These are phyloP conservation scores for Capsicum rhomboideum DNA, from an alignment of 257 asterid genomes.

Conservation along the genomic window DNA sequence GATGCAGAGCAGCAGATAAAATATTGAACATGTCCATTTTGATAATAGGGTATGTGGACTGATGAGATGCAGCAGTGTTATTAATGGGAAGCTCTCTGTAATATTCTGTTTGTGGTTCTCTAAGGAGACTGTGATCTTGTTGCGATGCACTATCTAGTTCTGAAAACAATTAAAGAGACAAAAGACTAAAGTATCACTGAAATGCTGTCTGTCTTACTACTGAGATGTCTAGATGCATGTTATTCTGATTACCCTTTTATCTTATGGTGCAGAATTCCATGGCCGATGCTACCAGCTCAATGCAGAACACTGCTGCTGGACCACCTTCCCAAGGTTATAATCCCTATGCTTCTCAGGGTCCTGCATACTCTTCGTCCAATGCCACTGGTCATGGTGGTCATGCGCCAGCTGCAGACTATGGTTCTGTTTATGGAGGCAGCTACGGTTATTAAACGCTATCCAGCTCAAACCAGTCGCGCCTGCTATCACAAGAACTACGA, in stretches of 20 bases:
- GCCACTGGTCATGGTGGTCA: slow-evolving; percentile 40
- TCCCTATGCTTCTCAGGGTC: slow-evolving; percentile 46
- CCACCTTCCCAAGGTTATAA: slow-evolving; percentile 54
- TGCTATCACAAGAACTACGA: neutral
- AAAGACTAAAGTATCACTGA: neutral
- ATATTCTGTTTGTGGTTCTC: neutral
- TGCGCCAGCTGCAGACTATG: slow-evolving; percentile 50
- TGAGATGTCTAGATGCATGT: neutral
- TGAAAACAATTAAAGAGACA: too few relatives aligned
- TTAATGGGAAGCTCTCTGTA: neutral
- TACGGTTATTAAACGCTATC: slow-evolving; percentile 41
- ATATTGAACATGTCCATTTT: neutral
- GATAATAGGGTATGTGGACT: neutral
- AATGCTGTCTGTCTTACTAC: neutral
- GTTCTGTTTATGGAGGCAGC: slow-evolving; percentile 41
- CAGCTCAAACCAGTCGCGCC: neutral
- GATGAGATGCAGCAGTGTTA: neutral
- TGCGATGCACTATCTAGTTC: too few relatives aligned
- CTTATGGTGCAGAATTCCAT: slow-evolving; percentile 45
- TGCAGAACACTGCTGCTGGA: slow-evolving; percentile 32
- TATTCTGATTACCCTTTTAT: neutral
- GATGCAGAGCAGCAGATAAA: neutral
- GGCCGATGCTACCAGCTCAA: slow-evolving; percentile 50
- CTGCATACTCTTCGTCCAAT: slow-evolving; percentile 34
- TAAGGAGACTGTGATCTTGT: too few relatives aligned